These are phyloP conservation scores for Pseudonitzschia pungens DNA, from an alignment of 108 stramenopile species.

Conservation along the genomic window DNA sequence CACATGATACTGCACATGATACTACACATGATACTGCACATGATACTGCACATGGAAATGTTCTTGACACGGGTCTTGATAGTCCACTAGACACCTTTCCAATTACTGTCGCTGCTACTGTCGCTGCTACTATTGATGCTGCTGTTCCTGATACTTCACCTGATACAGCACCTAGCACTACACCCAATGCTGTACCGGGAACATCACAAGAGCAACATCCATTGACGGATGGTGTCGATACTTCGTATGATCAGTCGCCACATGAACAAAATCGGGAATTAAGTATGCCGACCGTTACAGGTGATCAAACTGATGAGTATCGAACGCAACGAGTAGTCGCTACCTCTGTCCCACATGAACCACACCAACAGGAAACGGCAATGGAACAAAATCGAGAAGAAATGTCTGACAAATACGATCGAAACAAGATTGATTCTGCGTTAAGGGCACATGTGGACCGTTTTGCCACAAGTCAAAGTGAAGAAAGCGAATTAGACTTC, in stretches of 20 bases:
- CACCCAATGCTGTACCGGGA: background rate
- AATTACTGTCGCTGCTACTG: too few species aligned
- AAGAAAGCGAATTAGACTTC: slow-evolving; percentile 6
- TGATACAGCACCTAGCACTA: too few species aligned
- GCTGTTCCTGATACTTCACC: background rate
- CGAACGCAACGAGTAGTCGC: background rate
- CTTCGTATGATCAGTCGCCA: background rate
- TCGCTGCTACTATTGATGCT: too few species aligned
- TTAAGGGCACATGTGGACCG: background rate
- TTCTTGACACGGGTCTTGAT: too few species aligned
- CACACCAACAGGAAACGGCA: background rate
- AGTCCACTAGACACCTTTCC: too few species aligned
- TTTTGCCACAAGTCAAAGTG: slow-evolving; percentile 1
- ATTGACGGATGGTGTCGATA: background rate
- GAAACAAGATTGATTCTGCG: background rate
- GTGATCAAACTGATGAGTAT: background rate
- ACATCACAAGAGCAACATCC: background rate
- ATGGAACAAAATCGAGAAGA: background rate
- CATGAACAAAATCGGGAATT: background rate
- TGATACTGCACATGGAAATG: too few species aligned
- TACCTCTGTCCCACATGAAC: background rate
- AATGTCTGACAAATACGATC: background rate
- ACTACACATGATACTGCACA: background rate
- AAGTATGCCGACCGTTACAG: background rate
- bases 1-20: background rate